Base-by-base conservation (phyloP, 805 yeast species). In the Spathaspora boniae region DNA sequence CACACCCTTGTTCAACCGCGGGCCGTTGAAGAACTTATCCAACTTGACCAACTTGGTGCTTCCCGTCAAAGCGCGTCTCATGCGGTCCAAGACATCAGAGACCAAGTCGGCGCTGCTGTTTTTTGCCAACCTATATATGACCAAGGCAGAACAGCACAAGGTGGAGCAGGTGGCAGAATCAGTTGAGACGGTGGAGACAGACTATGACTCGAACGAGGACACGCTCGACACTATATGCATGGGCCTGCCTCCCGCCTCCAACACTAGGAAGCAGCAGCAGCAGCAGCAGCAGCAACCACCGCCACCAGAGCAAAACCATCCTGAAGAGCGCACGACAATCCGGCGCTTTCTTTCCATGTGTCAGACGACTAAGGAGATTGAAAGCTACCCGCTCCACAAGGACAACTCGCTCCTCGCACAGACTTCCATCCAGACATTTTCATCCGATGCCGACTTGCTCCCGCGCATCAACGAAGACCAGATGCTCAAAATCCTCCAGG, bases 281-380 rank as follows among this genome's bases (percentile, higher is more conserved):
- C 29, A 31, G 23, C 26, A 21, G 19, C 21, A 22, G 33, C 26
- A 11, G 14, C 14, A 31, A 7, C 9, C 9, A 11, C 19, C 11
- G 6, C 40, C 44, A 3, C 44, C 73, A 62, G 34, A 56, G 45
- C 43, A 41, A 54, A 16, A 18, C 17, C 33, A 38, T 9, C 46
- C 29, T 47, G 49, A 35, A 48, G 42, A 34, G 46, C 58, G 34
- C 3, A n/a, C 29, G 5, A 27, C 68, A 53, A 70, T 72, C 39
- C 62, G 86, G 34, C 68, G 87, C 34, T 78, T 81, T 14, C 85
- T 79, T 47, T 78, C 85, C 31, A 77, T 82, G 85, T 80, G 73
- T 55, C 80, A 79, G 43, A 73, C 53, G 61, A 69, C 62, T 36
- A 63, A 54, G 44, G 63, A 51, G 29, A 50, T 40, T 30, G 50